Percentiles rank a stretch among this genome's conserved stretches.
Conservation (phyloP, 768 basidiomycete genomes). For the Agrocybe praecox region DNA sequence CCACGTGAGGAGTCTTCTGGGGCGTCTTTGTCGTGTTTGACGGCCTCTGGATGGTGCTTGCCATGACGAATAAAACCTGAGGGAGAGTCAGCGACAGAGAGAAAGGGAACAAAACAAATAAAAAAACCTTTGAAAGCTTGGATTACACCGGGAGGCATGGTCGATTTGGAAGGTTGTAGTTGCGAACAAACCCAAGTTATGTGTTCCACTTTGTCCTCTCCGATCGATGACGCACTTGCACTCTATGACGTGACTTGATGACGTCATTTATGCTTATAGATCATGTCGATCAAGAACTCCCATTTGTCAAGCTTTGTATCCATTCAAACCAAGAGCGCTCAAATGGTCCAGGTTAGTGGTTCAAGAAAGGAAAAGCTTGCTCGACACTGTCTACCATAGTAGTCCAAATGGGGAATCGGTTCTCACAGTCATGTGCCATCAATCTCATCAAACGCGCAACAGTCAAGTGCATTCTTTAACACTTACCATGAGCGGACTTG, state of each 20-base stretch:
- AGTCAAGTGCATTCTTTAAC: neutral
- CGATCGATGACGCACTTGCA: conserved; percentile 20
- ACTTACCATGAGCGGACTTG: conserved; percentile 72
- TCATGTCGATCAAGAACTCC: conserved; percentile 1
- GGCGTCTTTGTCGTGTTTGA: conserved; percentile 27
- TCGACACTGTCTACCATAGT: neutral
- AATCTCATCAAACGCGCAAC: neutral
- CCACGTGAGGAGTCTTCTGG: conserved; percentile 29
- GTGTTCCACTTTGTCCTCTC: conserved; percentile 11
- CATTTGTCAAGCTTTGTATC: neutral
- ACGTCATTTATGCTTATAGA: neutral
- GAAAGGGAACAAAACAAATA: conserved; percentile 12
- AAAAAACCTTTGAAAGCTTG: conserved; percentile 85
- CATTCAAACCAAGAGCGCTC: no score
- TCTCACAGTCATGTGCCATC: conserved; percentile 5
- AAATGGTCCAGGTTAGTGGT: no score
- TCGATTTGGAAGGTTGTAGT: conserved; percentile 2
- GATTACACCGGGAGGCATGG: conserved; percentile 73
- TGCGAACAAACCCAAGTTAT: conserved; percentile 9
- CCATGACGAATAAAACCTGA: conserved; percentile 84
- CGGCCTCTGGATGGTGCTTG: conserved; percentile 43
- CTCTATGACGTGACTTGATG: conserved; percentile 1
- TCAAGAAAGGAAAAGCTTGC: no score
- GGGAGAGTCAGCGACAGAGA: conserved; percentile 13
- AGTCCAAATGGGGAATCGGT: neutral